phyloP scores from a whole-genome alignment of 768 basidiomycete species.

The Hypholoma sublateritium region DNA sequence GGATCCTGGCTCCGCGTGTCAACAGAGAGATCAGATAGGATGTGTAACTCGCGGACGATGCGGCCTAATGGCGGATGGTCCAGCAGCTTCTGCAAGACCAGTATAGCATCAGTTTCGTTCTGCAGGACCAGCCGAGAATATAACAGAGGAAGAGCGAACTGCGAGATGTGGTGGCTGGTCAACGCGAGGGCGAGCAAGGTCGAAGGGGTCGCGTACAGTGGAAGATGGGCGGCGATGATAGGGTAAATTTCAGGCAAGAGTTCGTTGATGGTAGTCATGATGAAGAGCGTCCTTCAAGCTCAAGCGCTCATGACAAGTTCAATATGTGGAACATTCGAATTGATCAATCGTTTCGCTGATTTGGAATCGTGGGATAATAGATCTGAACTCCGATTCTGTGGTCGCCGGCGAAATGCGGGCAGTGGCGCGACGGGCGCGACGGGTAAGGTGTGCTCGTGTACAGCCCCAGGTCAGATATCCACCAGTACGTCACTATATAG shows the following conservation, averaged over 20 bases:
- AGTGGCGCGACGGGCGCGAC: too few species aligned
- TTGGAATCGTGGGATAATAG: too few species aligned
- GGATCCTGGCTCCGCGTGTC: background rate
- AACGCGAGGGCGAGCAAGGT: constrained; percentile 9
- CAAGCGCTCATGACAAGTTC: too few species aligned
- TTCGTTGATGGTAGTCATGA: too few species aligned
- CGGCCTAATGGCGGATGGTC: constrained; percentile 6
- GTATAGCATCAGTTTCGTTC: constrained; percentile 9
- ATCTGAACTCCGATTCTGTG: too few species aligned
- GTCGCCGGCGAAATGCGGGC: too few species aligned
- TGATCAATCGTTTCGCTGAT: too few species aligned
- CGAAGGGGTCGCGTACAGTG: constrained; percentile 10
- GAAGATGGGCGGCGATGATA: constrained; percentile 13
- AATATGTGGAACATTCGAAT: too few species aligned
- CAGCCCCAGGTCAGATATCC: too few species aligned
- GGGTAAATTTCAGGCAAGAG: constrained; percentile 14
- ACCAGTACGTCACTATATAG: too few species aligned
- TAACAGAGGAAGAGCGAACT: constrained; percentile 12
- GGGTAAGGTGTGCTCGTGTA: too few species aligned
- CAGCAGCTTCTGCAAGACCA: constrained; percentile 8
- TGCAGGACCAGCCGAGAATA: constrained; percentile 14
- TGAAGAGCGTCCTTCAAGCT: too few species aligned
- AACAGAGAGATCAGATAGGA: constrained; percentile 11
- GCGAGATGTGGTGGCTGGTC: constrained; percentile 7
- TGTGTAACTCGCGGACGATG: constrained; percentile 14